phyloP scores from a whole-genome alignment of 345 rosid genomes.

The Rhodomyrtus tomentosa region DNA sequence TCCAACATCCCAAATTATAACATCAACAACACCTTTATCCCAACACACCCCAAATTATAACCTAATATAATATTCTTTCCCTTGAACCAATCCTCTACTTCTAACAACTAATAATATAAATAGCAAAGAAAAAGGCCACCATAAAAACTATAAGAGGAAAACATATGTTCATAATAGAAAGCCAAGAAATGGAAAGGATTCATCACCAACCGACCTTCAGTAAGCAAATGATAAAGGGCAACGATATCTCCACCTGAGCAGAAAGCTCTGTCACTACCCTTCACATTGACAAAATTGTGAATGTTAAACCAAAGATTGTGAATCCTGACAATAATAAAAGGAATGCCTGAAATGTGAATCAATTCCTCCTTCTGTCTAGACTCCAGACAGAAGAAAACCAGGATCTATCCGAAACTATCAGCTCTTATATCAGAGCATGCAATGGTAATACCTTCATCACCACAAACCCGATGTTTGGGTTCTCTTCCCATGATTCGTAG shows the following conservation, averaged over 20 bases:
- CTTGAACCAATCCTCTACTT: background rate
- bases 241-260: constrained; percentile 79
- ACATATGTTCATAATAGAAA: background rate
- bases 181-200: background rate
- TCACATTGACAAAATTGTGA: constrained; percentile 13
- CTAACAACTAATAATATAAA: background rate
- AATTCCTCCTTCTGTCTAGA: background rate
- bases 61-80: background rate
- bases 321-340: background rate
- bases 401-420: background rate
- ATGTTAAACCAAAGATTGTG: background rate
- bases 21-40: too few species aligned
- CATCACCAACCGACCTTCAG: constrained; percentile 35
- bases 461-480: constrained; percentile 73
- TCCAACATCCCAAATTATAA: background rate
- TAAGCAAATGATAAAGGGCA: constrained; percentile 38
- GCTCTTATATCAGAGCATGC: background rate
- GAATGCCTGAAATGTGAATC: background rate
- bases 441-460: constrained; percentile 56
- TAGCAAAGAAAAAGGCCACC: background rate
- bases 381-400: background rate
- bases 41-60: background rate
- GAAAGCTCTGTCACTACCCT: constrained; percentile 83
- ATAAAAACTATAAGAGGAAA: background rate
- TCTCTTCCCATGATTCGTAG: constrained; percentile 95